Evolutionary conservation across 1,139 yeast genomes (phyloP).

Genomic region (Sugiyamaella neomexicana): DNA sequence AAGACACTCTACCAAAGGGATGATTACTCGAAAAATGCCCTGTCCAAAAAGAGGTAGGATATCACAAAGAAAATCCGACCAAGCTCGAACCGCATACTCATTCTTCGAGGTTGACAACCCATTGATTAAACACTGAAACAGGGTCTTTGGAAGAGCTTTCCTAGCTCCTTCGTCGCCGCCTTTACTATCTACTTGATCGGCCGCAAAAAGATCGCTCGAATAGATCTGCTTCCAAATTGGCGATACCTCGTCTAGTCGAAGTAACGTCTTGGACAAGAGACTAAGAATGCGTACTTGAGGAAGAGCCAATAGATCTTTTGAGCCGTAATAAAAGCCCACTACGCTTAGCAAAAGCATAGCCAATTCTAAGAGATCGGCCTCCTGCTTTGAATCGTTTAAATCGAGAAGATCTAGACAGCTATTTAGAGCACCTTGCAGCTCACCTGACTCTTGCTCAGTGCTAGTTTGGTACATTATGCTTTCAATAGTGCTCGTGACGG

Average conservation of each 20-base stretch:
- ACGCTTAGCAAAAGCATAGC: slow-evolving; percentile 18
- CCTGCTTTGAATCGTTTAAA: slow-evolving; percentile 8
- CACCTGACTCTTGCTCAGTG: background rate
- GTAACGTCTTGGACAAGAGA: slow-evolving; percentile 21
- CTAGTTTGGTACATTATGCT: background rate
- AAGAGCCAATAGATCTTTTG: slow-evolving; percentile 16
- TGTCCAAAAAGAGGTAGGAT: slow-evolving; percentile 52
- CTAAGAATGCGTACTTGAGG: slow-evolving; percentile 23
- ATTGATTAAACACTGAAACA: slow-evolving; percentile 18
- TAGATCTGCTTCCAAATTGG: slow-evolving; percentile 17
- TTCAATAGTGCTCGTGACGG: background rate
- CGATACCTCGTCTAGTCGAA: slow-evolving; percentile 7
- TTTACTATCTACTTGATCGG: background rate
- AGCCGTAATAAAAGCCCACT: slow-evolving; percentile 20
- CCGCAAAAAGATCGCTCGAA: slow-evolving; percentile 12
- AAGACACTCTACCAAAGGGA: slow-evolving; percentile 52
- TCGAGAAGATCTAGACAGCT: slow-evolving; percentile 12
- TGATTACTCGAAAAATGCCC: slow-evolving; percentile 52
- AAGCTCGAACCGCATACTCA: slow-evolving; percentile 34
- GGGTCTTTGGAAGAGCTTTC: slow-evolving; percentile 12
- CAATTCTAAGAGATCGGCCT: slow-evolving; percentile 22
- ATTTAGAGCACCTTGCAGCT: background rate
- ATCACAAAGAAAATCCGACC: slow-evolving; percentile 49
- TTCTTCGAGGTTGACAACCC: slow-evolving; percentile 15
- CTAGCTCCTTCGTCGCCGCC: slow-evolving; percentile 1